These are phyloP conservation scores for Pythium dissotocum DNA, from an alignment of 352 stramenopile species.

Conservation along the genomic window DNA sequence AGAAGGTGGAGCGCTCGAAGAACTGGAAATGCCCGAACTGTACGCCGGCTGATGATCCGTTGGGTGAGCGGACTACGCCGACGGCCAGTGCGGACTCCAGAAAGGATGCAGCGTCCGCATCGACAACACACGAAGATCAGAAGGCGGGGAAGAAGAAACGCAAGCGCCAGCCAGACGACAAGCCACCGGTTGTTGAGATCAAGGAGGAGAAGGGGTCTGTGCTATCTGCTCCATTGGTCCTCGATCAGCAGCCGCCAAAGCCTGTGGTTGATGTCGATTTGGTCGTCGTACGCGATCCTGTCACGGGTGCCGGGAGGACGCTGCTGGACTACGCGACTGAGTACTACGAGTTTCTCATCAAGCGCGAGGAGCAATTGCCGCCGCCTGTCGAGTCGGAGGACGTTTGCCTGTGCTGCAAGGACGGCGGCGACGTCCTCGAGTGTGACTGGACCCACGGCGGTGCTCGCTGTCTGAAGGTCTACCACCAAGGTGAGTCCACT, in stretches of 20 bases:
- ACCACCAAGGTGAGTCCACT: conserved; percentile 59
- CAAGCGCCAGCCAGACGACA: conserved; percentile 37
- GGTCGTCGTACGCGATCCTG: conserved; percentile 13
- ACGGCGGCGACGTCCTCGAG: conserved; percentile 77
- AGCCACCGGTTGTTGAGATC: conserved; percentile 23
- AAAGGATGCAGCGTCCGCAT: not conserved
- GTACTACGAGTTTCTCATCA: conserved; percentile 69
- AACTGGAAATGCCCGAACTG: conserved; percentile 72
- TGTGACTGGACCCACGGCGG: conserved; percentile 70
- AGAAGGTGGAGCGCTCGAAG: conserved; percentile 59
- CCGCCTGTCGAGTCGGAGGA: conserved; percentile 63
- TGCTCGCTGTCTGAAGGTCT: conserved; percentile 71
- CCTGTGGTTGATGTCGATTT: conserved; percentile 13
- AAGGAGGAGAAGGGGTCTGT: conserved; percentile 15
- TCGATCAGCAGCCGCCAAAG: conserved; percentile 8
- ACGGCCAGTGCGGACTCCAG: not conserved
- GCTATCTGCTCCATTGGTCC: not conserved
- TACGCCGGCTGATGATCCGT: conserved; percentile 23
- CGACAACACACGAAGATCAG: not conserved
- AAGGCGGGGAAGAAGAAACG: conserved; percentile 42
- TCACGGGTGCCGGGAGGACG: conserved; percentile 36
- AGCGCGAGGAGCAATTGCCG: conserved; percentile 35
- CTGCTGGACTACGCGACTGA: conserved; percentile 58
- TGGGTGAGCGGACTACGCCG: not conserved
- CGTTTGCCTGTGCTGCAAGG: conserved; percentile 84